Base-by-base conservation (phyloP, 2,329 filamentous ascomycete genomes). In the Cercospora berteroae region DNA sequence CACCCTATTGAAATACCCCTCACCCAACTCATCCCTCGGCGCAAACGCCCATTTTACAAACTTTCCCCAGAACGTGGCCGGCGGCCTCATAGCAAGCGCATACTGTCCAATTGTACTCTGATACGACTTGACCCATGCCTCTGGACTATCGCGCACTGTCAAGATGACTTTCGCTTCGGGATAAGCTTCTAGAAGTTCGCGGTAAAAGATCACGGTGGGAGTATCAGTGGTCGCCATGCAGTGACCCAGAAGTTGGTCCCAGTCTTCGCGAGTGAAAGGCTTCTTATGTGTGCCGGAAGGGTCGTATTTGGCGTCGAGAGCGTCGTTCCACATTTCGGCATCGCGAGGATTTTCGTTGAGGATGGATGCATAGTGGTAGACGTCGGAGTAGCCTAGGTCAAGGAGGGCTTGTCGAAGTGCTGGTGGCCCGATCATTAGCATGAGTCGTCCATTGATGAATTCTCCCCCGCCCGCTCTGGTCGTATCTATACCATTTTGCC, bases 321-420 rank as follows among this genome's bases (percentile, higher is more conserved):
- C 72, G 3, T 69, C 68, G n/a, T 68, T 60, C 74, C 74, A 77
- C 25, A 73, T 62, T 36, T 68, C 61, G 12, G 67, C 50, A 48
- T 74, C 71, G 4, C 27, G 58, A 1, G 72, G 71, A 63, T 71
- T 71, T 25, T 72, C 69, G 29, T 72, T 69, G 12, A 70, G 59
- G 13, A 60, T 52, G 59, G 58, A 56, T 83, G 88, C 87, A 86
- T 88, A 89, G 80, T 90, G 88, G 81, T 90, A 90, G 56, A 84
- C 87, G 75, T 88, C 86, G 71, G 84, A 80, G 75, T 87, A 89
- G 64, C 87, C 87, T 27, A 90, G 83, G 71, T 85, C 81, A 73
- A 87, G 83, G 75, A 90, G 83, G 20, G 88, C 88, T 67, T 69
- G 66, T 6, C 68, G 67, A 9, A 72, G 68, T 8, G 63, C 57